These are phyloP conservation scores for Chrysanthemum makinoi DNA, from an alignment of 129 eudicot genomes.

Conservation along the genomic window DNA sequence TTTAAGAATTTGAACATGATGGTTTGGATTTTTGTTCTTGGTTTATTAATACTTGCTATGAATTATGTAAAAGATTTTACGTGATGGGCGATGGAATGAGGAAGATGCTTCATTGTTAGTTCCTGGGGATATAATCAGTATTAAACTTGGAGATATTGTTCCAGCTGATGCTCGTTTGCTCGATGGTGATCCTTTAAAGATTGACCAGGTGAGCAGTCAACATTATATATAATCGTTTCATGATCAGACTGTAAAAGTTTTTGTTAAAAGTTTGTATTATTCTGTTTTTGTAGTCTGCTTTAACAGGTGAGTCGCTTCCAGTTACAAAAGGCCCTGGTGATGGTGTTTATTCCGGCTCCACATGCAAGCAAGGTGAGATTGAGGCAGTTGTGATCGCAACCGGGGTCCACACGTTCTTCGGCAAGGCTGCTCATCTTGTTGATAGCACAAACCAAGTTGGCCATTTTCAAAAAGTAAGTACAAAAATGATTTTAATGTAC, in stretches of 20 bases:
- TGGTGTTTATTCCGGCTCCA: slow-evolving; percentile 96
- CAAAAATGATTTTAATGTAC: neutral
- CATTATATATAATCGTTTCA: neutral
- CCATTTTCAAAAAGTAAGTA: slow-evolving; percentile 87
- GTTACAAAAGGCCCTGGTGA: slow-evolving; percentile 98
- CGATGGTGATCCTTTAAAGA: slow-evolving; percentile 95
- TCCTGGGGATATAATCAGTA: slow-evolving; percentile 91
- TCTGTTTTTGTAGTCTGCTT: slow-evolving; percentile 66
- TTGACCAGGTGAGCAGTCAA: slow-evolving; percentile 52
- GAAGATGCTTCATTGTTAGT: slow-evolving; percentile 90
- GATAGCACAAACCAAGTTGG: slow-evolving; percentile 96
- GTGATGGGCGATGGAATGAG: slow-evolving; percentile 95
- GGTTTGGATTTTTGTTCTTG: neutral
- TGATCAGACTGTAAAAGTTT: neutral
- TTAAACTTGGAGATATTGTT: slow-evolving; percentile 90
- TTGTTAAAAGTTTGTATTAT: slow-evolving; percentile 1
- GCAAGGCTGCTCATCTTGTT: slow-evolving; percentile 99
- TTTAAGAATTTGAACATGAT: too few species aligned
- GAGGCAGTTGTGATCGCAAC: slow-evolving; percentile 97
- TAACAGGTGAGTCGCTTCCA: slow-evolving; percentile 97
- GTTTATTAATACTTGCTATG: neutral
- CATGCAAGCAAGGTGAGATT: slow-evolving; percentile 97
- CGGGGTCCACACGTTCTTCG: slow-evolving; percentile 97
- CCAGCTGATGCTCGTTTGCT: slow-evolving; percentile 99
- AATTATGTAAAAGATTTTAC: slow-evolving; percentile 49